phyloP scores from a whole-genome alignment of 768 basidiomycete genomes.

The Porphyrellus cyaneotinctus region DNA sequence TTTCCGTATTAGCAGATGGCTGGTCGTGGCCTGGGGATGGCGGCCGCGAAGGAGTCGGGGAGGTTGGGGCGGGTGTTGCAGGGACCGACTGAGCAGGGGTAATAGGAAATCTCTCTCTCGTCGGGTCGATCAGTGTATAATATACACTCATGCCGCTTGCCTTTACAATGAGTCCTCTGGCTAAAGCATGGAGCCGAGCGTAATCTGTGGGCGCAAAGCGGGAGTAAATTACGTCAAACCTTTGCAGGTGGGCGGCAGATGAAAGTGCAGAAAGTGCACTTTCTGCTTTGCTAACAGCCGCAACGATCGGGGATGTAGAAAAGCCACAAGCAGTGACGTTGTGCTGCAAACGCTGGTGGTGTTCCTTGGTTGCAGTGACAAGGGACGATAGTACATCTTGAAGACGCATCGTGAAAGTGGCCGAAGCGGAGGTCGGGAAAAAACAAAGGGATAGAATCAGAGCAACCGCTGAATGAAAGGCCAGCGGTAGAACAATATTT shows the following conservation, averaged over 20 bases:
- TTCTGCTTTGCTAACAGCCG: constrained; percentile 39
- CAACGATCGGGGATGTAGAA: constrained; percentile 31
- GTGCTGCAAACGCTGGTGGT: constrained; percentile 43
- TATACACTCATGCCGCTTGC: constrained; percentile 61
- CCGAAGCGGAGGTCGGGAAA: constrained; percentile 62
- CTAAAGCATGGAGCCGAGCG: constrained; percentile 44
- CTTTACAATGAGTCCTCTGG: constrained; percentile 49
- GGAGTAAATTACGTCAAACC: constrained; percentile 55
- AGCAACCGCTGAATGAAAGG: constrained; percentile 55
- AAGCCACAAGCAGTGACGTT: constrained; percentile 37
- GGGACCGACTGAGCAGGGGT: constrained; percentile 40
- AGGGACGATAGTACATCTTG: constrained; percentile 48
- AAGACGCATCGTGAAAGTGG: constrained; percentile 51
- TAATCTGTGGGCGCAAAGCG: constrained; percentile 61
- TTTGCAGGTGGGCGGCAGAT: constrained; percentile 48
- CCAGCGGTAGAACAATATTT: constrained; percentile 52
- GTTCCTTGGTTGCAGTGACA: constrained; percentile 41
- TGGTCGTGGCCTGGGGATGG: constrained; percentile 26
- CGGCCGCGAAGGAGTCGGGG: constrained; percentile 32
- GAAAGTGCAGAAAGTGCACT: constrained; percentile 47
- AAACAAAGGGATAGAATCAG: constrained; percentile 49
- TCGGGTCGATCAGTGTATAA: constrained; percentile 61
- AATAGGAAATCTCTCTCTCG: constrained; percentile 51
- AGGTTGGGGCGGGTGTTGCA: constrained; percentile 33
- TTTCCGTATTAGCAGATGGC: not conserved